Conservation (phyloP, 495 filamentous ascomycete genomes). For the Xylaria cubensis region DNA sequence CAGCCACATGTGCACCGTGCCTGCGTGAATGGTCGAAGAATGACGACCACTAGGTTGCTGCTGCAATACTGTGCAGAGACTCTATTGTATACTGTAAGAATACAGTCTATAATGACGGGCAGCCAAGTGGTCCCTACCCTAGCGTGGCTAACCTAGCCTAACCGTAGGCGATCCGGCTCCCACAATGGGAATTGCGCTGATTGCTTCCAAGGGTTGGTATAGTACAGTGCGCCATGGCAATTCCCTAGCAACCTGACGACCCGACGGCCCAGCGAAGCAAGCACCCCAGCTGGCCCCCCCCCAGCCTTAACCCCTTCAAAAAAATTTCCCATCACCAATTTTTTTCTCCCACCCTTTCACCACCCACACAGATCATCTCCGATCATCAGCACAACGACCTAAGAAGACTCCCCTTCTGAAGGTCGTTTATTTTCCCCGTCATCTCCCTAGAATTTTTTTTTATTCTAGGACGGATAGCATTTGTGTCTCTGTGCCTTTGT, state of each 20-base stretch:
- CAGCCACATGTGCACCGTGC: not conserved
- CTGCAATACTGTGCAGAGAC: not conserved
- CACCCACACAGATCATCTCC: conserved; percentile 34
- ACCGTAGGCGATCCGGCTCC: not conserved
- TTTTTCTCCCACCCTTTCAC: conserved; percentile 41
- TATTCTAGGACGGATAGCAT: conserved; percentile 37
- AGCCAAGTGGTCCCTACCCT: not conserved
- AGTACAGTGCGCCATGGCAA: not conserved
- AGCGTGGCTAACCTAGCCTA: not conserved
- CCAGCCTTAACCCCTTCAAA: conserved; percentile 36
- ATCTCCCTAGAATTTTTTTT: conserved; percentile 34
- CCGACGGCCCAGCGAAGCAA: conserved; percentile 21
- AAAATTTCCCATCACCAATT: conserved; percentile 45
- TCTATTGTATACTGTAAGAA: not conserved
- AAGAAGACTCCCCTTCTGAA: conserved; percentile 36
- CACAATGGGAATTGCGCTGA: not conserved
- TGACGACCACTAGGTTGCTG: not conserved
- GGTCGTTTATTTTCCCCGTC: conserved; percentile 39
- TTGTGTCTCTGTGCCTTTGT: conserved; percentile 42
- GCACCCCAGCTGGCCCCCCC: conserved; percentile 30
- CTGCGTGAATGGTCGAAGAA: not conserved
- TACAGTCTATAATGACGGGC: not conserved
- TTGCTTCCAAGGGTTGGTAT: not conserved
- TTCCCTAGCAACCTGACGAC: not conserved
- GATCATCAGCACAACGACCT: conserved; percentile 48